Evolutionary conservation across 2,329 filamentous ascomycete genomes (phyloP).

Genomic region (Parascedosporium putredinis): DNA sequence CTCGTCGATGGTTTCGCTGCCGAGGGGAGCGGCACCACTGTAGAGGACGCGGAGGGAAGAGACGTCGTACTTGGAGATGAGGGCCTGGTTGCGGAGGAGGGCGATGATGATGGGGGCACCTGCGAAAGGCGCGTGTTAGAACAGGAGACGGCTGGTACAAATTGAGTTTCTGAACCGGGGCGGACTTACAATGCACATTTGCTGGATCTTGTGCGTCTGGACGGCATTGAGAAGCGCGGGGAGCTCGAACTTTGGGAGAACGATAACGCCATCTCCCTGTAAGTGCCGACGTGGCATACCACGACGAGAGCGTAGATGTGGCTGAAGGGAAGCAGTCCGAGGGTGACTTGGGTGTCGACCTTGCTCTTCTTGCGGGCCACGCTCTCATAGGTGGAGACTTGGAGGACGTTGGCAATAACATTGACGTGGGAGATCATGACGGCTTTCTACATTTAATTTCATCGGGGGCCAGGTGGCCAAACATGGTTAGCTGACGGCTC

Average conservation of each 20-base stretch:
- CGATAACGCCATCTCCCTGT: slow-evolving; percentile 64
- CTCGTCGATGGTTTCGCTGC: slow-evolving; percentile 55
- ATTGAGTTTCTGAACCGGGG: not conserved
- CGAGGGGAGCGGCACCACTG: slow-evolving; percentile 66
- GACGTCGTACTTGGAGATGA: slow-evolving; percentile 56
- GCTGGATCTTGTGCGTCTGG: slow-evolving; percentile 56
- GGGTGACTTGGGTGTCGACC: slow-evolving; percentile 32
- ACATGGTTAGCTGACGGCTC: too few species aligned
- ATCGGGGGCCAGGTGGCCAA: too few species aligned
- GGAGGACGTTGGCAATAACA: slow-evolving; percentile 65
- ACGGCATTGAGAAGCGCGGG: slow-evolving; percentile 52
- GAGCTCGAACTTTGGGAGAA: slow-evolving; percentile 69
- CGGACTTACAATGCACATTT: slow-evolving; percentile 50
- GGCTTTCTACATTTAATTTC: slow-evolving; percentile 48
- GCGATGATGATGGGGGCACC: slow-evolving; percentile 73
- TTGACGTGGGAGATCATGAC: slow-evolving; percentile 76
- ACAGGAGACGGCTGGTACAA: not conserved
- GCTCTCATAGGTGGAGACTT: slow-evolving; percentile 39
- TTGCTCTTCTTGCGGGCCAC: slow-evolving; percentile 24
- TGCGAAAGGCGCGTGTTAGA: slow-evolving; percentile 15
- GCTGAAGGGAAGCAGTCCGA: slow-evolving; percentile 68
- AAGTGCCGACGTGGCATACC: slow-evolving; percentile 54
- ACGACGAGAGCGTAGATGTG: slow-evolving; percentile 75
- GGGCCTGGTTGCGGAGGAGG: slow-evolving; percentile 52
- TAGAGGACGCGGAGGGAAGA: slow-evolving; percentile 55